phyloP scores from a whole-genome alignment of 495 filamentous ascomycete genomes.

The Talaromyces stipitatus region DNA sequence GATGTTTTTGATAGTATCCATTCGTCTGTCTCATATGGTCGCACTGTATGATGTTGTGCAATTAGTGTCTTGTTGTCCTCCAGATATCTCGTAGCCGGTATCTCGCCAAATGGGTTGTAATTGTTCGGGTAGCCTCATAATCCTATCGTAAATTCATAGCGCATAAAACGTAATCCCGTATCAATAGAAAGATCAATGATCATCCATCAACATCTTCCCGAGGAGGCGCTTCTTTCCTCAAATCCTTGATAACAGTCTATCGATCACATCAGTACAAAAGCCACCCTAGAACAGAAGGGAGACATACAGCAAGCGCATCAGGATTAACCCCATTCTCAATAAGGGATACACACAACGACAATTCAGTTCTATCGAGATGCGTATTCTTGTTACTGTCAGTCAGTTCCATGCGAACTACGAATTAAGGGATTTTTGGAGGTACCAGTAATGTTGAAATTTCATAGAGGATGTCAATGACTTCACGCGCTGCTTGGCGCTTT shows the following conservation, averaged over 20 bases:
- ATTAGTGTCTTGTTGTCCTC: no score
- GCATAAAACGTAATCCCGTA: neutral
- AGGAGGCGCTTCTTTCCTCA: slow-evolving; percentile 49
- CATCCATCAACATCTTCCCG: neutral
- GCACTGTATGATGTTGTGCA: no score
- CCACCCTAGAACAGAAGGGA: neutral
- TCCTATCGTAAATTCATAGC: neutral
- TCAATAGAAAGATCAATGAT: neutral
- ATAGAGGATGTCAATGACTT: slow-evolving; percentile 91
- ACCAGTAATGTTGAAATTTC: slow-evolving; percentile 91
- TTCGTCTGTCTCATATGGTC: neutral
- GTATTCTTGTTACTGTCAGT: slow-evolving; percentile 60
- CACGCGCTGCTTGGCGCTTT: slow-evolving; percentile 85
- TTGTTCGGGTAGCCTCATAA: neutral
- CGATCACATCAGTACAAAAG: neutral
- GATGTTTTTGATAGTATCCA: neutral
- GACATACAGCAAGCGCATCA: slow-evolving; percentile 81
- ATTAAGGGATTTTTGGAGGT: slow-evolving; percentile 11
- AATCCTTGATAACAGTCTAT: slow-evolving; percentile 66
- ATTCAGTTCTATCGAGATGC: slow-evolving; percentile 76
- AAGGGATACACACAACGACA: slow-evolving; percentile 90
- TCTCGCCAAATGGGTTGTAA: neutral
- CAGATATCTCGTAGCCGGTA: neutral
- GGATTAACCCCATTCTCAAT: slow-evolving; percentile 97
- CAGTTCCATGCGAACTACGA: neutral